Base-by-base conservation (phyloP, 2,329 filamentous ascomycete genomes). In the Gnomoniopsis sp. region DNA sequence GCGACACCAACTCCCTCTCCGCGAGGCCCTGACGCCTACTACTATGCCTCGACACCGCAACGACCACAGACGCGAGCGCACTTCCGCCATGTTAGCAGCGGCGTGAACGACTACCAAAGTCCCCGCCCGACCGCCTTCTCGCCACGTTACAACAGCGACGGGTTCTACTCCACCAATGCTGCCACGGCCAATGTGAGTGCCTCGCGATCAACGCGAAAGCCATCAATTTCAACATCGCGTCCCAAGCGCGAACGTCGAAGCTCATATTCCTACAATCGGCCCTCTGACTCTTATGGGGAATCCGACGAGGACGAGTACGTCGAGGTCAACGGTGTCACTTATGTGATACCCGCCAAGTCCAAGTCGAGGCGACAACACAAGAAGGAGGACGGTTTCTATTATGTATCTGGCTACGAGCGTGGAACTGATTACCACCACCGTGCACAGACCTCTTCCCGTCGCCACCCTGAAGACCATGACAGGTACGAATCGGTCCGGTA, bases 171-270 rank as follows among this genome's bases (percentile, higher is more conserved):
- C 38, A 62, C 60, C 53, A 53, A 59, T 57, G 60, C 60, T 51
- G 82, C 81, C 75, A 85, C 83, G 75, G 82, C 81, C 76, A 83
- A 85, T 85, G 83, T 86, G 83, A 86, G 83, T 86, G 73, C 72
- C 70, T 70, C 74, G 75, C 72, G 74, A 72, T 72, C 73, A 72
- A 68, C 73, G 69, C 74, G 74, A 68, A 80, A 80, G 74, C 69
- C 74, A 73, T 79, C 75, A 72, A 79, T 74, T 69, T 73, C 76
- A 65, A 74, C 72, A 69, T 74, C 74, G 70, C 73, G 66, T 66
- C 69, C 73, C 68, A 76, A 74, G 75, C 79, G 75, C 73, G 79
- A 83, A 71, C 80, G 81, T 68, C 81, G 80, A 70, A 76, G 73
- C 74, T 84, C 82, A 65, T 81, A 78, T 74, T 79, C 80, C 75